Percentiles rank a stretch among this genome's conserved stretches.
phyloP scores from a whole-genome alignment of 352 stramenopile genomes.

The Thraustotheca clavata region DNA sequence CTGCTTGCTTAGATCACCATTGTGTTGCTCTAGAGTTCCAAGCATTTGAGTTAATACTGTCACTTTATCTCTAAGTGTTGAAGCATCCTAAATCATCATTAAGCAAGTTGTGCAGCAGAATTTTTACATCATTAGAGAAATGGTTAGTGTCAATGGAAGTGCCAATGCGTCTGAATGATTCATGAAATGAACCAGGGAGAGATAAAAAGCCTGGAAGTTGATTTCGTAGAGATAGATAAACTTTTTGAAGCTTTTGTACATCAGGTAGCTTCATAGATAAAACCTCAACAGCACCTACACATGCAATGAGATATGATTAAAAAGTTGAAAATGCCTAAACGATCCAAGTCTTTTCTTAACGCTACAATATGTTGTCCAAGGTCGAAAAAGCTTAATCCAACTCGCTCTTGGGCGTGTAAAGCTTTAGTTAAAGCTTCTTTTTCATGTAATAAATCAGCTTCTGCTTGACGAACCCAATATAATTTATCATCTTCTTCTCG shows the following conservation, averaged over 20 bases:
- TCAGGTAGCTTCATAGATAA: not conserved
- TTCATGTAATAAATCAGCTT: not conserved
- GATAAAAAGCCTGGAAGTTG: slow-evolving; percentile 1
- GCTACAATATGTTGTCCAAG: not conserved
- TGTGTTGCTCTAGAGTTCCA: slow-evolving; percentile 13
- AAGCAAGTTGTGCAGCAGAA: not conserved
- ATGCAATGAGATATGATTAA: not conserved
- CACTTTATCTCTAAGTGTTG: not conserved
- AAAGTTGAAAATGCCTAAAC: not conserved
- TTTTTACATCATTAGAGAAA: not conserved
- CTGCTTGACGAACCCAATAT: not conserved
- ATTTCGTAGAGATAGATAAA: not conserved
- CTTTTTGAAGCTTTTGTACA: slow-evolving; percentile 13
- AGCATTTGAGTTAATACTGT: slow-evolving; percentile 11
- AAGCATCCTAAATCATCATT: not conserved
- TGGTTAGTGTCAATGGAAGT: slow-evolving; percentile 1
- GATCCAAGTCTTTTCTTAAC: slow-evolving; percentile 16
- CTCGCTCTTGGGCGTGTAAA: slow-evolving; percentile 8
- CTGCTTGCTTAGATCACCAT: not conserved
- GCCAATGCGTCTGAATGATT: slow-evolving; percentile 6
- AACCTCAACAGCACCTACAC: not conserved
- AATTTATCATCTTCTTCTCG: not conserved
- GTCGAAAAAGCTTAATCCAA: not conserved
- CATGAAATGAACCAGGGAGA: not conserved
- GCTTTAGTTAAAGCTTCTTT: slow-evolving; percentile 4